Evolutionary conservation across 2,329 filamentous ascomycete species (phyloP), one percentile per base, ranked within the genome.

Genomic region (Exophiala sp.): DNA sequence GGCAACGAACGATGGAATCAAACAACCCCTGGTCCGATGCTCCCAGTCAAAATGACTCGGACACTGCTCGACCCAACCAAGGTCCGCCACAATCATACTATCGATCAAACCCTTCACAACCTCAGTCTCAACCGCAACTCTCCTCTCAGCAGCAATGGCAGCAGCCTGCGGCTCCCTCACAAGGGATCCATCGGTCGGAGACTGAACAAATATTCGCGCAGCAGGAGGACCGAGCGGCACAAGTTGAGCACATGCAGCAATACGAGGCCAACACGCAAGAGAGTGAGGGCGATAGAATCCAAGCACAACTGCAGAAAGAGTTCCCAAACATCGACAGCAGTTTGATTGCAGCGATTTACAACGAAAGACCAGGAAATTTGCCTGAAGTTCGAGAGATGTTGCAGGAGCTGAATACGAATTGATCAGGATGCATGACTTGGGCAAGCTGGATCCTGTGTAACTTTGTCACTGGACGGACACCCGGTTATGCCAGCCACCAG

Each of bases 71-170:
- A 14, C 22, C 22, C 7, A 41, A 22, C 30, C 50, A 58, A 21
- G 65, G 65, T 53, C 55, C 62, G 16, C 55, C 62, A 3, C 54
- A 63, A n/a, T 61, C 66, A 27, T 68, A 67, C 57, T 68, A 69
- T 56, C 47, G 8, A 7, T 2, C 51, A 18, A 30, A 40, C 22
- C 24, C 38, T 27, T 27, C 43, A 2, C 46, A 50, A 30, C 19
- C 13, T 6, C 39, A 53, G 40, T 38, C 44, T 9, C 44, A 48
- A 13, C 41, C 27, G 35, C 59, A 59, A 16, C 19, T 4, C 35
- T 21, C 7, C 16, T 34, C 49, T 19, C 48, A 54, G 14, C 45
- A 51, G n/a, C 50, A 53, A 14, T 39, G 47, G 7, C 49, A 50
- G 13, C 53, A 58, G 29, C 29, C 46, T 29, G 10, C 29, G 14